Evolutionary conservation across 2,329 filamentous ascomycete species (phyloP).

Genomic region (Diaporthe sp.): DNA sequence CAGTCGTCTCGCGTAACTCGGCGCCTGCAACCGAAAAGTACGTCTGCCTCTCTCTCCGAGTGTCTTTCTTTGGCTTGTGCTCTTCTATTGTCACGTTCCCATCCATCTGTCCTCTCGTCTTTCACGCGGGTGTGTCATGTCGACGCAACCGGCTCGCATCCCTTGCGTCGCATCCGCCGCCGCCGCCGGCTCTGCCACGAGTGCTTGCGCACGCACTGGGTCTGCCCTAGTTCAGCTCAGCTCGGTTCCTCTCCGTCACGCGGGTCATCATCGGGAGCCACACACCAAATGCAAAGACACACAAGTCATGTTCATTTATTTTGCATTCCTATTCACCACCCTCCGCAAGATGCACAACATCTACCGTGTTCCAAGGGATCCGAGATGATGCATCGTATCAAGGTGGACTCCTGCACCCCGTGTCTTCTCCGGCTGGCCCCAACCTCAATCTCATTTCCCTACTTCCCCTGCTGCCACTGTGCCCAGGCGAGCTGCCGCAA

Average conservation of each 20-base stretch:
- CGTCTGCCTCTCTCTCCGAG: slow-evolving; percentile 45
- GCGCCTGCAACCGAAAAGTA: slow-evolving; percentile 65
- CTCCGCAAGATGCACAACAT: neutral
- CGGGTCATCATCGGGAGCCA: neutral
- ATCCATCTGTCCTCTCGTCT: slow-evolving; percentile 17
- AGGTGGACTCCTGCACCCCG: neutral
- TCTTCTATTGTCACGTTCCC: slow-evolving; percentile 19
- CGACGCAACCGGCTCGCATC: neutral
- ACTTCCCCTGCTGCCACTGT: neutral
- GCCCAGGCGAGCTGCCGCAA: slow-evolving; percentile 28
- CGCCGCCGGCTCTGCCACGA: slow-evolving; percentile 22
- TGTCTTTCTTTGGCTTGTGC: slow-evolving; percentile 16
- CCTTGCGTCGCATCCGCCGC: slow-evolving; percentile 11
- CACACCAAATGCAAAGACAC: neutral
- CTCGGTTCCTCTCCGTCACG: neutral
- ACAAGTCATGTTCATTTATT: neutral
- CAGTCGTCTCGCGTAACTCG: slow-evolving; percentile 58
- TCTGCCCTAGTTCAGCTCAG: neutral
- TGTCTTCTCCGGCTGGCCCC: slow-evolving; percentile 17
- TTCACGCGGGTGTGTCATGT: slow-evolving; percentile 2
- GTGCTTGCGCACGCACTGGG: slow-evolving; percentile 12
- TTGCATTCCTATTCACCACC: neutral
- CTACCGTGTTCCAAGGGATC: slow-evolving; percentile 14
- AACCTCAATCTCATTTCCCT: slow-evolving; percentile 26
- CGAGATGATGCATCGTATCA: slow-evolving; percentile 14